phyloP scores from a whole-genome alignment of 345 rosid species.

The Pistacia integerrima region DNA sequence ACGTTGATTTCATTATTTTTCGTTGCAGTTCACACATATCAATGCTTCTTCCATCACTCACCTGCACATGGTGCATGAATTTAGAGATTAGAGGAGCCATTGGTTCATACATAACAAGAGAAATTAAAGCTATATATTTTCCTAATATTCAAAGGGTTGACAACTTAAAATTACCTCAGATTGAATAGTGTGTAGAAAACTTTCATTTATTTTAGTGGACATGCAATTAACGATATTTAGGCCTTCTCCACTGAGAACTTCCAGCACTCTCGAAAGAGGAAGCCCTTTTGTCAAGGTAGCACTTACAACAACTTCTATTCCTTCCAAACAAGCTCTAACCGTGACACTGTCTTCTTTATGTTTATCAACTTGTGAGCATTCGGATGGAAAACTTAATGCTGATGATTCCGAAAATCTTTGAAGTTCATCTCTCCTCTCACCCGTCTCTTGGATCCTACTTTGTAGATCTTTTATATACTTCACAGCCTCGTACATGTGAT shows the following conservation, averaged over 20 bases:
- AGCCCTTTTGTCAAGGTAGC: constrained; percentile 24
- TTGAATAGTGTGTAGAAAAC: constrained; percentile 32
- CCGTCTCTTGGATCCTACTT: constrained; percentile 31
- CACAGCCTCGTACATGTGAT: constrained; percentile 47
- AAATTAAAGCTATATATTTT: not conserved
- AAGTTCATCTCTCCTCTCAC: constrained; percentile 40
- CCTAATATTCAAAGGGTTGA: no score
- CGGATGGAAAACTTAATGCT: not conserved
- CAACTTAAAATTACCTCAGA: constrained; percentile 33
- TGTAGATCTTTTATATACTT: constrained; percentile 42
- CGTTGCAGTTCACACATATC: constrained; percentile 26
- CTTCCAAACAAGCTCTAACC: constrained; percentile 32
- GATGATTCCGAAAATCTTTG: constrained; percentile 13
- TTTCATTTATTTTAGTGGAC: constrained; percentile 37
- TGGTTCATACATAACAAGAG: not conserved
- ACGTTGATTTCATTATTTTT: constrained; percentile 23
- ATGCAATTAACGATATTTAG: constrained; percentile 31
- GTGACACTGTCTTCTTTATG: constrained; percentile 18
- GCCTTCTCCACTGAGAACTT: constrained; percentile 33
- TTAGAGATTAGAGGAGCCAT: not conserved
- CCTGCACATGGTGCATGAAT: constrained; percentile 9
- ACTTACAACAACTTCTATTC: constrained; percentile 39
- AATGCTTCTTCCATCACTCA: constrained; percentile 20
- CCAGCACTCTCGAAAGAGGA: constrained; percentile 36
- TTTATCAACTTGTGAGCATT: constrained; percentile 12